A percentile compares a stretch with the other conserved stretches of the same genome.
phyloP scores from a whole-genome alignment of 768 basidiomycete genomes.

The Serpula lacrymans region DNA sequence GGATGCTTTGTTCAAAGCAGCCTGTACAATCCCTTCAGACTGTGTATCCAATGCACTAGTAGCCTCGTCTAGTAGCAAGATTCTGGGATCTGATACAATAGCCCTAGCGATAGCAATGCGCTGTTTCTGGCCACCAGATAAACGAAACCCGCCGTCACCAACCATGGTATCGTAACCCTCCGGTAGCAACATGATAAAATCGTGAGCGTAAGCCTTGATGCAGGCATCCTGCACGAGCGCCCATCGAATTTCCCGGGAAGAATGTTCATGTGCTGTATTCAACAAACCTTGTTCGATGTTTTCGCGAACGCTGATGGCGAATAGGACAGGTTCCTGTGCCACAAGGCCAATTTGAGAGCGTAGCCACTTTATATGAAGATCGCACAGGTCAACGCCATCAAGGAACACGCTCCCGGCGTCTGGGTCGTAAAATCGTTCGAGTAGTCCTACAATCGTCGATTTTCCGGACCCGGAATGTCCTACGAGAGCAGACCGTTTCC shows the following conservation, averaged over 20 bases:
- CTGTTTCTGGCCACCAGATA: slow-evolving; percentile 51
- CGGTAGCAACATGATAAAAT: slow-evolving; percentile 45
- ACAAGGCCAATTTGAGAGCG: slow-evolving; percentile 50
- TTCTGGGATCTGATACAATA: slow-evolving; percentile 45
- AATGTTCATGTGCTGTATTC: slow-evolving; percentile 38
- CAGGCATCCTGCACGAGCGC: slow-evolving; percentile 44
- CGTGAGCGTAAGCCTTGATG: slow-evolving; percentile 49
- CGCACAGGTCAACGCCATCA: slow-evolving; percentile 43
- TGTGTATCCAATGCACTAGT: slow-evolving; percentile 49
- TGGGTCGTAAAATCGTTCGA: slow-evolving; percentile 55
- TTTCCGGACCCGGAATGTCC: slow-evolving; percentile 39
- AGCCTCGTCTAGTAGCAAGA: slow-evolving; percentile 48
- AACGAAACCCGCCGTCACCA: slow-evolving; percentile 46
- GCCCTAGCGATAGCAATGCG: slow-evolving; percentile 53
- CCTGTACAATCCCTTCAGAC: slow-evolving; percentile 50
- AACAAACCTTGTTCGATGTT: slow-evolving; percentile 51
- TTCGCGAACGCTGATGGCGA: slow-evolving; percentile 41
- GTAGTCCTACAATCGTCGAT: slow-evolving; percentile 39
- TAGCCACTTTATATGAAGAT: slow-evolving; percentile 48
- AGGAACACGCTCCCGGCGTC: slow-evolving; percentile 37
- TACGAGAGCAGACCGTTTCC: slow-evolving; percentile 39
- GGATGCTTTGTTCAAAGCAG: slow-evolving; percentile 50
- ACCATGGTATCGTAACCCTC: slow-evolving; percentile 50
- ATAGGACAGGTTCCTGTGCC: slow-evolving; percentile 48
- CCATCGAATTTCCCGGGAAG: slow-evolving; percentile 39